A percentile compares a stretch with the other conserved stretches of the same genome.
Conservation (phyloP, 179 eudicot species). For the Silene coronaria region DNA sequence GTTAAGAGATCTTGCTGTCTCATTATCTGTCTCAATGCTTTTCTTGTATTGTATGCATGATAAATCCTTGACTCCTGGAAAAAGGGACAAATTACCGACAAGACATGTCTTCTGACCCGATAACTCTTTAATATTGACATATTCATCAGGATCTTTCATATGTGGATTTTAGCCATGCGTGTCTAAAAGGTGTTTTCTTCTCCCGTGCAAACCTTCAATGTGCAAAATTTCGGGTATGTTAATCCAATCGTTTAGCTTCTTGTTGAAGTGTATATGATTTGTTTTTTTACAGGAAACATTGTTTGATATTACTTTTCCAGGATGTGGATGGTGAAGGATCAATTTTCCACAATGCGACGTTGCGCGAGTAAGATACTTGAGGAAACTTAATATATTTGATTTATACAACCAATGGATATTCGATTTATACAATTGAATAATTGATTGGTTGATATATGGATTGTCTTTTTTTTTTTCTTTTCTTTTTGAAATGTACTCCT, state of each 20-base stretch:
- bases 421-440: neutral
- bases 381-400: constrained; percentile 1
- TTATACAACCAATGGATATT: neutral
- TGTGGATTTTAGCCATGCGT: constrained; percentile 92
- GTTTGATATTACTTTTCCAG: constrained; percentile 33
- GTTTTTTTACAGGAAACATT: neutral
- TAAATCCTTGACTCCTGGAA: neutral
- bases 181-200: constrained; percentile 76
- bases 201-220: constrained; percentile 94
- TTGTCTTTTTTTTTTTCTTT: neutral
- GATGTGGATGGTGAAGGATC: constrained; percentile 89
- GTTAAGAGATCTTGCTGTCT: neutral
- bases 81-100: neutral
- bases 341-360: constrained; percentile 78
- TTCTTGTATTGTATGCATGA: constrained; percentile 2
- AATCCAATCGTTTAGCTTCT: neutral
- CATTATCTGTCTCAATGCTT: neutral
- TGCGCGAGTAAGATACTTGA: constrained; percentile 73
- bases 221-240: constrained; percentile 72
- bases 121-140: neutral
- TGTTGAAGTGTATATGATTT: neutral
- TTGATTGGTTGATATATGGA: neutral
- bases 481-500: too few relatives aligned
- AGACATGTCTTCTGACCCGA: neutral
- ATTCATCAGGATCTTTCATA: constrained; percentile 76